Conservation (phyloP, 495 filamentous ascomycete species). For the Chaetomidium leptoderma region DNA sequence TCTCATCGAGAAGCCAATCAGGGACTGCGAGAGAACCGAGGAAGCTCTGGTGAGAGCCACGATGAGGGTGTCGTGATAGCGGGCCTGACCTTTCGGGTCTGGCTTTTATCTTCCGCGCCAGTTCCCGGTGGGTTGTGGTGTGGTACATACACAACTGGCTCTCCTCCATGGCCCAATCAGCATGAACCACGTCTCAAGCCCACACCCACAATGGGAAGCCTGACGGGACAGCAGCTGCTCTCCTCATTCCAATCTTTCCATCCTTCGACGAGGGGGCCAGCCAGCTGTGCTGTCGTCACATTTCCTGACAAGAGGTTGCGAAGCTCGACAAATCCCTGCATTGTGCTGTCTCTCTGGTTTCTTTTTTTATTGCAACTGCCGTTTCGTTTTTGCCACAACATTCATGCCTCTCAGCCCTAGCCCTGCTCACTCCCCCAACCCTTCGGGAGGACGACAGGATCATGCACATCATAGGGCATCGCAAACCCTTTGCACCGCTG, state of each 20-base stretch:
- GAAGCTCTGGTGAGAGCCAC: neutral
- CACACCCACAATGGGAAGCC: conserved; percentile 31
- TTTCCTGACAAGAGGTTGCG: too few species aligned
- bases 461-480: conserved; percentile 38
- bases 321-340: too few species aligned
- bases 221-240: conserved; percentile 26
- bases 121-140: conserved; percentile 32
- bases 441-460: conserved; percentile 26
- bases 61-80: conserved; percentile 29
- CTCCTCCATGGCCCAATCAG: conserved; percentile 35
- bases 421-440: conserved; percentile 11
- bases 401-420: conserved; percentile 12
- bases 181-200: conserved; percentile 38
- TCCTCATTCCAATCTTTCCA: conserved; percentile 19
- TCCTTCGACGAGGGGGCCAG: conserved; percentile 10
- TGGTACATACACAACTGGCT: conserved; percentile 28
- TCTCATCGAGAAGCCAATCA: neutral
- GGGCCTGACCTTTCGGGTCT: conserved; percentile 31
- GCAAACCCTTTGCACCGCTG: conserved; percentile 20
- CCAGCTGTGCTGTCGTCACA: neutral
- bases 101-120: conserved; percentile 39
- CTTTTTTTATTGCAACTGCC: neutral
- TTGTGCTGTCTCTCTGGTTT: neutral
- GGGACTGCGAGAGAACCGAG: neutral
- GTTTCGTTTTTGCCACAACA: neutral